Evolutionary conservation across 2,329 filamentous ascomycete genomes (phyloP), one percentile per base, ranked within the genome.

Genomic region (Emmonsiellopsis sp.): DNA sequence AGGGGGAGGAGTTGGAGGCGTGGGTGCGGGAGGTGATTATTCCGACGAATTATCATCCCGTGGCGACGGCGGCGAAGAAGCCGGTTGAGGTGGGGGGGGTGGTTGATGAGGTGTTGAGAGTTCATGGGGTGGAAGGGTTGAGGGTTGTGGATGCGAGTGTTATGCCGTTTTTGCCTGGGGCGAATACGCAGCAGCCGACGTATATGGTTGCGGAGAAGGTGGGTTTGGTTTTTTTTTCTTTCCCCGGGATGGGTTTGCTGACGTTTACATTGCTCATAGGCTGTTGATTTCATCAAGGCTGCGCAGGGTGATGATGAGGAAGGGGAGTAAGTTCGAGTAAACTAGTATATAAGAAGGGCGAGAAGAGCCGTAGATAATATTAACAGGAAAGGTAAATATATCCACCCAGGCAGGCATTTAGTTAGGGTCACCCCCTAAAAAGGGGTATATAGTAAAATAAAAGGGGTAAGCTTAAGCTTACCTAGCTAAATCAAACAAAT

Each of bases 21-120:
- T 31, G 27, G 13, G 10, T 51, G 11, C 65, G 68, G 40, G 54
- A 65, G 45, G 54, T 69, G 58, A 55, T 64, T 55, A 63, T 64
- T 14, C 63, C 63, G 3, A 67, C 67, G 11, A 63, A 71, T 52
- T 74, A 71, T 58, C 63, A 68, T 46, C 64, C 64, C 7, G 54
- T 61, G 2, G 63, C 61, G 6, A 67, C 64, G 3, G 57, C 60
- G 2, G 60, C 65, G 33, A 67, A 62, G 61, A 61, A 64, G 60
- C 60, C 62, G 1, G 55, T 58, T 21, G 56, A 66, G 53, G 56
- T 55, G 39, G 57, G 52, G 5, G 66, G 65, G 2, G 62, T 64
- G 10, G 61, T 65, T 5, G 60, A 63, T 56, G 45, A 39, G 5
- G 55, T 58, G 6, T 51, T 61, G 6, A 52, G 54, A 5, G 59